Evolutionary conservation across 768 basidiomycete species (phyloP), one percentile per base, ranked within the genome.

Genomic region (Cytidiella melzeri): DNA sequence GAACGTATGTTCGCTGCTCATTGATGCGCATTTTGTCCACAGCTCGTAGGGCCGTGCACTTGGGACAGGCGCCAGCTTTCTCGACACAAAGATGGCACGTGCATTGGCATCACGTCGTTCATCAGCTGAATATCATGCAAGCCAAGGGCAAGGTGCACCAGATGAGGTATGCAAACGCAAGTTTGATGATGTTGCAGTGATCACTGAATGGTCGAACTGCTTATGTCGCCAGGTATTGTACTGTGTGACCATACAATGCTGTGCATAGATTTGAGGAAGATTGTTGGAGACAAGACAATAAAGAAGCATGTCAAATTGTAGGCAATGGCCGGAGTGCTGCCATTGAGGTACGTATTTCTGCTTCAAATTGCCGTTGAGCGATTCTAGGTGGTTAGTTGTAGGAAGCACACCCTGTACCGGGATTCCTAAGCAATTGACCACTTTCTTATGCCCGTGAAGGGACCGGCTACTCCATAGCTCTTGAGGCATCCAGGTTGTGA

Each of bases 301-400:
- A 9, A 61, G 34, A 7, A 68, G 55, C 13, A 66, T 43, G 45
- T 67, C 67, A 27, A 64, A 55, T 0, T 66, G 64, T 7, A 72
- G 59, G 5, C 61, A 56, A 4, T 54, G 54, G 3, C 68, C 67
- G 24, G 52, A 56, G 11, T 56, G 57, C 37, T 64, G 61, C 57
- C 56, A 63, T 23, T 50, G 56, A 0, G 25, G 55, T 0, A 72
- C 20, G 40, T 69, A 53, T 28, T 63, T 67, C 1, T 52, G 42
- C 54, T 73, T 71, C 1, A 72, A 51, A 11, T 64, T 36, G 4
- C 61, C 54, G 43, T 72, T 72, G 56, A 72, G 70, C 1, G n/a
- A 63, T 52, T 73, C 68, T 6, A 72, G 61, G 46, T 71, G 69
- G 41, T 73, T 73, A 20, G 69, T 72, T 4, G 71, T 73, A 0